These are phyloP conservation scores for Leishmania braziliensis DNA, from an alignment of 208 protist species.

Conservation along the genomic window DNA sequence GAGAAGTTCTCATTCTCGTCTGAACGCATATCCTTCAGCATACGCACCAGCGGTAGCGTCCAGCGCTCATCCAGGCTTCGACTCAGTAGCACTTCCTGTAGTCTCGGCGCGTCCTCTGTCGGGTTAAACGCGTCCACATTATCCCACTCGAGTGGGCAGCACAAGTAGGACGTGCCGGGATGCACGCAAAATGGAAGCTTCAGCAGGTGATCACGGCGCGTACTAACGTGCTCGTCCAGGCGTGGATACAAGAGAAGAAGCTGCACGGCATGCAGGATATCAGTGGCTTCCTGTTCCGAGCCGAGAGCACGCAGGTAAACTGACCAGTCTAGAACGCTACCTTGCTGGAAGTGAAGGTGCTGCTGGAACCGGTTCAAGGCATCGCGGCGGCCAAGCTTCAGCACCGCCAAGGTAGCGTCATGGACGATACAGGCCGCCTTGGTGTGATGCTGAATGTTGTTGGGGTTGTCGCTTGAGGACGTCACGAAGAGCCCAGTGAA, in stretches of 20 bases:
- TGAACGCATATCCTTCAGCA: conserved; percentile 68
- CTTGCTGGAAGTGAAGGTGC: conserved; percentile 53
- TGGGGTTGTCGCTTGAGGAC: conserved; percentile 62
- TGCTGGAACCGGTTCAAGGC: conserved; percentile 58
- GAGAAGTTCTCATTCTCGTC: conserved; percentile 51
- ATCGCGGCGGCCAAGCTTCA: conserved; percentile 76
- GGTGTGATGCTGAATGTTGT: conserved; percentile 60
- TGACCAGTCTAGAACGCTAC: conserved; percentile 70
- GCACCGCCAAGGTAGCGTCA: conserved; percentile 58
- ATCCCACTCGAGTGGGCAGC: conserved; percentile 83
- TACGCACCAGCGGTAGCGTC: conserved; percentile 54
- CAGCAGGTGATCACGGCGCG: conserved; percentile 97
- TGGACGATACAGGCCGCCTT: conserved; percentile 75
- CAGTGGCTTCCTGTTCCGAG: conserved; percentile 37
- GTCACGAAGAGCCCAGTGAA: conserved; percentile 77
- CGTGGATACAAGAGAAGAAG: conserved; percentile 94
- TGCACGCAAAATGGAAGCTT: conserved; percentile 99
- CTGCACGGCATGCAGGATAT: conserved; percentile 63
- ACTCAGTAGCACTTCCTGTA: conserved; percentile 66
- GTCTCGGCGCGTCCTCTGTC: conserved; percentile 59
- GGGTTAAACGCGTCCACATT: conserved; percentile 75
- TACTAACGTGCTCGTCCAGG: conserved; percentile 97
- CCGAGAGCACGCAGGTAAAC: conserved; percentile 54
- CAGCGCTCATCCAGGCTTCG: conserved; percentile 74
- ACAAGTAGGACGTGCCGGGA: conserved; percentile 89